These are phyloP conservation scores for Parachlorella kessleri DNA, from an alignment of 139 green algal species.

Conservation along the genomic window DNA sequence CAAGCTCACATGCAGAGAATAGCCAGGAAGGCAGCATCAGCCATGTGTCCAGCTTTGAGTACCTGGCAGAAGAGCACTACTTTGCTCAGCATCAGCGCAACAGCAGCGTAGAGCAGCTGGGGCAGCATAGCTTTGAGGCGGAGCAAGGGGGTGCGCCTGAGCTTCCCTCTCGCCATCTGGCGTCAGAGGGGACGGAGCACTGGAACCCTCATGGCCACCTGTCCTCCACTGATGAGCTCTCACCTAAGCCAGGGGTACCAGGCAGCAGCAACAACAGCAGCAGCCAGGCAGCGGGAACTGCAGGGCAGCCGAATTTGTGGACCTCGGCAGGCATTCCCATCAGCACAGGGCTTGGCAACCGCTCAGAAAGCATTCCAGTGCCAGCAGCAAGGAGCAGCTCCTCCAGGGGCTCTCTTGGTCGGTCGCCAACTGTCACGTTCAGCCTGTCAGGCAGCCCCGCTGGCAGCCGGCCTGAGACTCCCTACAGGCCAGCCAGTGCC, in stretches of 20 bases:
- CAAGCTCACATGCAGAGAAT: neutral
- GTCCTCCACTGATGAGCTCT: neutral
- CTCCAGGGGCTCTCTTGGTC: too few relatives aligned
- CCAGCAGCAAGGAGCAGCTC: too few relatives aligned
- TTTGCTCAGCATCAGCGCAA: neutral
- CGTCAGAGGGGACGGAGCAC: neutral
- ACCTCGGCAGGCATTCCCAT: too few relatives aligned
- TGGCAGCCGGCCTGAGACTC: too few relatives aligned
- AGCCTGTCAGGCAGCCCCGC: too few relatives aligned
- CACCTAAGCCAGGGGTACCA: neutral
- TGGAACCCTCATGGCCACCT: conserved; percentile 19
- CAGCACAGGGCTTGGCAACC: too few relatives aligned
- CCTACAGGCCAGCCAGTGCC: too few relatives aligned
- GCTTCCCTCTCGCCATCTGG: neutral
- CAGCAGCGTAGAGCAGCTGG: too few relatives aligned
- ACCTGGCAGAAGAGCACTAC: neutral
- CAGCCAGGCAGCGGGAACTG: neutral
- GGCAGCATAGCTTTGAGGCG: neutral
- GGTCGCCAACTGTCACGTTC: too few relatives aligned
- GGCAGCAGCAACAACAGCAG: neutral
- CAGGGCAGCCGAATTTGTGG: too few relatives aligned
- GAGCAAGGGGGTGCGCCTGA: neutral
- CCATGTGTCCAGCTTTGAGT: neutral
- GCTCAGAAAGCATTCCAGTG: too few relatives aligned
- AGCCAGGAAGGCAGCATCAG: neutral